Base-by-base conservation (phyloP, 2,329 filamentous ascomycete species). In the Colletotrichum tabaci region DNA sequence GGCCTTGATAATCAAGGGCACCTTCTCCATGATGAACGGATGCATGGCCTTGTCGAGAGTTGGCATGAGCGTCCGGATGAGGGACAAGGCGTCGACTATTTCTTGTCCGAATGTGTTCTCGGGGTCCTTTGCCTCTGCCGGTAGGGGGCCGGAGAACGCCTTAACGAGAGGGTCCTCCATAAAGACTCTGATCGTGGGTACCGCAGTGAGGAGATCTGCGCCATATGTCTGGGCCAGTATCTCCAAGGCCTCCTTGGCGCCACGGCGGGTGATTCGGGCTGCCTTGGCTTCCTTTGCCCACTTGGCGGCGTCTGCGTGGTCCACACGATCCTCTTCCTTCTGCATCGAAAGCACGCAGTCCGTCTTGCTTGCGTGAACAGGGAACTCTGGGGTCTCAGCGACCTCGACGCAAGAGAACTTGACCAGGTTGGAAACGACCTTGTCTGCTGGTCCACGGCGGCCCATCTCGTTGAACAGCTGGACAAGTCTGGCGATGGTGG, bases 331-430 rank as follows among this genome's bases (percentile, higher is more conserved):
- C 82, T 99, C 96, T 79, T 99, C 96, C 82, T 99, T 99, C 76
- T 96, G 94, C 81, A 99, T 91, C 0, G 96, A 98, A 18, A 99
- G 84, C 67, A 99, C 96, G 16, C 92, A 92, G 74, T 91, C 91
- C 56, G 92, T 93, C 77, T 97, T 92, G 53, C 86, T 81, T 2
- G 93, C 93, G 77, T 98, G 96, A 38, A 93, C 92, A 5, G 92
- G 90, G 80, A 98, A 98, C 78, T 98, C 96, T 0, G 96, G 96
- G 0, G 97, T 99, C 81, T 99, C 97, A 0, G 96, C 96, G 1
- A 97, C 97, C 80, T 99, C 96, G 77, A 98, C 94, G 78, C 96
- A 99, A 74, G 95, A 98, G 82, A 98, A 99, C 79, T 98, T 98
- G 83, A 97, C 94, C 63, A 99, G 83, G 78, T 99, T 99, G 57